A percentile compares a stretch with the other conserved stretches of the same genome.
Evolutionary conservation across 208 protist genomes (phyloP).

Genomic region (Leishmania gerbilli): DNA sequence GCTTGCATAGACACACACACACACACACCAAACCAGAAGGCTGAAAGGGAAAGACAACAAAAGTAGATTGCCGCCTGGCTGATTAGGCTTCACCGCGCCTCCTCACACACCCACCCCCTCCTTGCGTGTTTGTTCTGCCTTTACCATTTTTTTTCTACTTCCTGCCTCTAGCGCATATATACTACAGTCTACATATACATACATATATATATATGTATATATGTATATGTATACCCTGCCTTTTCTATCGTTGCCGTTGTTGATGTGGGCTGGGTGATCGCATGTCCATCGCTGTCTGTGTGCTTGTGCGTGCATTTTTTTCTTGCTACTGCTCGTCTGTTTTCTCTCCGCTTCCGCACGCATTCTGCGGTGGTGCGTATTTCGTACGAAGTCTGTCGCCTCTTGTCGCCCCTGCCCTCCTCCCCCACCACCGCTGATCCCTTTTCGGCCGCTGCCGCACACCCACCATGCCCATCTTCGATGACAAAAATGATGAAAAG

Average conservation of each 20-base stretch:
- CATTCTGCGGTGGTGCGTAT: neutral
- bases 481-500: constrained; percentile 6
- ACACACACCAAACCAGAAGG: too few relatives aligned
- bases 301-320: neutral
- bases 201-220: neutral
- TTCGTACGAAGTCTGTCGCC: neutral
- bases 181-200: neutral
- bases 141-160: neutral
- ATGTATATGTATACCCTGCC: neutral
- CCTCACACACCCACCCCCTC: neutral
- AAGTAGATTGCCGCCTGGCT: too few relatives aligned
- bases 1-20: too few relatives aligned
- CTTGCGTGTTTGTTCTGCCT: neutral
- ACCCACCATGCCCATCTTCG: neutral
- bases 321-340: neutral
- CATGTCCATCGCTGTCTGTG: neutral
- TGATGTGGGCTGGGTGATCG: neutral
- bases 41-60: too few relatives aligned
- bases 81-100: neutral
- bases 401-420: neutral
- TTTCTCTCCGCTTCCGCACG: neutral
- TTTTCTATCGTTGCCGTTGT: neutral
- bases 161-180: neutral
- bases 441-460: neutral
- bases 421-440: neutral